phyloP scores from a whole-genome alignment of 371 early-diverging fungal species.

The Mortierella sp. region DNA sequence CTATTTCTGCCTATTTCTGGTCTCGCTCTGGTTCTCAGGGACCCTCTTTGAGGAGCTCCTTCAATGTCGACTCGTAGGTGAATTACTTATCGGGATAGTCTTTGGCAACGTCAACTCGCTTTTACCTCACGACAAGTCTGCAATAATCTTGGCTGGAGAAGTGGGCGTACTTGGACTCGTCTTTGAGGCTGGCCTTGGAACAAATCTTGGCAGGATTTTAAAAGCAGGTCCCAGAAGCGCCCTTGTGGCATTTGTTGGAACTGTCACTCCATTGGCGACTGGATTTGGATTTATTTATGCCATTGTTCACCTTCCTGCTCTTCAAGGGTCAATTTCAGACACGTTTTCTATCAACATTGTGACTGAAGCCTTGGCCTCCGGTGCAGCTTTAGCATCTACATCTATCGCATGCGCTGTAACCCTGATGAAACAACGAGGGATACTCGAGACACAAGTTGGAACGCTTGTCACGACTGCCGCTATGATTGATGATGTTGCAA shows the following conservation, averaged over 20 bases:
- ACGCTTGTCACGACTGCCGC: slow-evolving; percentile 46
- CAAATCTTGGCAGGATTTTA: slow-evolving; percentile 10
- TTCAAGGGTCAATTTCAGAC: slow-evolving; percentile 1
- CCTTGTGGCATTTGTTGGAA: slow-evolving; percentile 22
- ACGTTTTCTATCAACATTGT: neutral
- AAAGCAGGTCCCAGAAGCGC: slow-evolving; percentile 18
- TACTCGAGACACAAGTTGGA: slow-evolving; percentile 30
- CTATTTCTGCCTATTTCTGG: slow-evolving; percentile 30
- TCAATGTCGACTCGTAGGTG: slow-evolving; percentile 37
- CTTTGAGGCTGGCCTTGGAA: slow-evolving; percentile 37
- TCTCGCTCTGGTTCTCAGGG: slow-evolving; percentile 36
- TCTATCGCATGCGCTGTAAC: slow-evolving; percentile 38
- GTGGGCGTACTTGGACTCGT: slow-evolving; percentile 33
- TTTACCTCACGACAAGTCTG: slow-evolving; percentile 27
- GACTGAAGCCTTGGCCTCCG: slow-evolving; percentile 31
- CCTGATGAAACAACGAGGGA: slow-evolving; percentile 38
- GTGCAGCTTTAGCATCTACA: slow-evolving; percentile 41
- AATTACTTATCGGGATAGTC: slow-evolving; percentile 32
- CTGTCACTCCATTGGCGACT: slow-evolving; percentile 25
- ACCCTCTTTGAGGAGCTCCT: slow-evolving; percentile 27
- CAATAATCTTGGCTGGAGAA: slow-evolving; percentile 30
- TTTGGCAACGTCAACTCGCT: slow-evolving; percentile 37
- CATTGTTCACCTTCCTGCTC: neutral
- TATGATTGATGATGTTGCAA: slow-evolving; percentile 38
- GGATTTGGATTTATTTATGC: slow-evolving; percentile 39